Evolutionary conservation across 1,139 yeast species (phyloP), one percentile per base, ranked within the genome.

Genomic region (Sugiyamaella xylanicola): DNA sequence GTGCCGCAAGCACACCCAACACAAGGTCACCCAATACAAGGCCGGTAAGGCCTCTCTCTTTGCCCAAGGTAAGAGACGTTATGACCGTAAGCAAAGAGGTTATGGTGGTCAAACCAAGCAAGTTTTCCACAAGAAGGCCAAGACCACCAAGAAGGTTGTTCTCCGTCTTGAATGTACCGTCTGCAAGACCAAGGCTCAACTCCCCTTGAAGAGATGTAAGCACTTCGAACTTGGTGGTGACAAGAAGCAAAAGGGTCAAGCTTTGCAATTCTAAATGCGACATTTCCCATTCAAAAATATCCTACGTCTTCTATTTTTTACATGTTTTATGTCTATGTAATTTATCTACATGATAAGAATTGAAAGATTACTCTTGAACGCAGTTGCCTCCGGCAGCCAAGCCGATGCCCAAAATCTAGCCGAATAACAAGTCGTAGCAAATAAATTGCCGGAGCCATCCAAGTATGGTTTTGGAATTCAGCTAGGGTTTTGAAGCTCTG

Each of bases 101-200:
- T 93, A 85, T 83, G 99, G 99, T 89, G 99, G 99, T 89, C 99
- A 93, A 85, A 93, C 99, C 83, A 93, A 91, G 86, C 99, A 88
- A 78, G 89, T 95, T 82, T 93, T 93, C 97, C 98, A 91, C 90
- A 93, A 93, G 88, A 95, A 93, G 82, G 99, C 99, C 73, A 93
- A 93, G 92, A 93, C 99, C 72, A 93, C 99, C 86, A 93, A 93
- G 91, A 93, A 93, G 88, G 97, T 93, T 78, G 99, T 93, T 69
- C 87, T 93, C 78, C 93, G 97, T 85, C 87, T 93, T 78, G 99
- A 93, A 85, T 93, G 99, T 88, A 91, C 91, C 73, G 84, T 79
- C 74, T 93, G 99, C 84, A 95, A 93, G 91, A 88, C 97, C 84
- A 93, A 91, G 88, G 88, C 95, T 75, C 99, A 95, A 85, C 86